phyloP scores from a whole-genome alignment of 768 basidiomycete species.

The Phlebiopsis gigantea region DNA sequence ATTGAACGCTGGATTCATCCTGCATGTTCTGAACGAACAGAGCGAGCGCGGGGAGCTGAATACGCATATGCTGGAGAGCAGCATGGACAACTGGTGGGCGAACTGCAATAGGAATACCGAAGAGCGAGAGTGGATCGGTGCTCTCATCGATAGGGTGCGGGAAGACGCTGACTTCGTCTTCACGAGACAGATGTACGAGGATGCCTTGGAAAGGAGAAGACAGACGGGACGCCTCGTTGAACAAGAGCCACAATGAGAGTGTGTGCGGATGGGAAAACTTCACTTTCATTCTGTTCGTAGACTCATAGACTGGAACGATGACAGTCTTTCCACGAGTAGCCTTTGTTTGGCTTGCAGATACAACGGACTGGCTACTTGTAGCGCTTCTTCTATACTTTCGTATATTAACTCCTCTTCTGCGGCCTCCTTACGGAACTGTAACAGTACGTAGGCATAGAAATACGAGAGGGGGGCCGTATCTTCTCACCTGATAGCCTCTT shows the following conservation, averaged over 20 bases:
- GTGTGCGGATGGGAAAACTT: neutral
- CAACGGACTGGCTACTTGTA: conserved; percentile 49
- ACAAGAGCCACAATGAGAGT: neutral
- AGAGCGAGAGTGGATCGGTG: conserved; percentile 51
- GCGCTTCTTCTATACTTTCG: conserved; percentile 57
- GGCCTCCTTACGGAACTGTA: neutral
- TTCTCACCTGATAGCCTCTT: conserved; percentile 52
- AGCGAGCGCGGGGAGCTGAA: conserved; percentile 52
- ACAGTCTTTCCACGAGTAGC: conserved; percentile 42
- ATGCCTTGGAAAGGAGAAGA: conserved; percentile 37
- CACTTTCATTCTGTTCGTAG: neutral
- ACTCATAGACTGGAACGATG: conserved; percentile 29
- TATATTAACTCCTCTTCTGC: conserved; percentile 28
- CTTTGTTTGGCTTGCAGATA: conserved; percentile 46
- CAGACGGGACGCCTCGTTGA: conserved; percentile 29
- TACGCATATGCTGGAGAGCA: conserved; percentile 40
- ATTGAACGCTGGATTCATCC: conserved; percentile 59
- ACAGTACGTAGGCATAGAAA: neutral
- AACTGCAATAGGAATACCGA: conserved; percentile 62
- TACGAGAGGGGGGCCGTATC: no score
- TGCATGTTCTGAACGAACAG: conserved; percentile 67
- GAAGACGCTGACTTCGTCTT: conserved; percentile 37
- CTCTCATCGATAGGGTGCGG: conserved; percentile 47
- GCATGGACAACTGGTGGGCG: conserved; percentile 79
- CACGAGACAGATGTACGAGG: conserved; percentile 53